These are phyloP conservation scores for Cylindrodendrum hubeiense DNA, from an alignment of 2,329 filamentous ascomycete genomes.

Conservation along the genomic window DNA sequence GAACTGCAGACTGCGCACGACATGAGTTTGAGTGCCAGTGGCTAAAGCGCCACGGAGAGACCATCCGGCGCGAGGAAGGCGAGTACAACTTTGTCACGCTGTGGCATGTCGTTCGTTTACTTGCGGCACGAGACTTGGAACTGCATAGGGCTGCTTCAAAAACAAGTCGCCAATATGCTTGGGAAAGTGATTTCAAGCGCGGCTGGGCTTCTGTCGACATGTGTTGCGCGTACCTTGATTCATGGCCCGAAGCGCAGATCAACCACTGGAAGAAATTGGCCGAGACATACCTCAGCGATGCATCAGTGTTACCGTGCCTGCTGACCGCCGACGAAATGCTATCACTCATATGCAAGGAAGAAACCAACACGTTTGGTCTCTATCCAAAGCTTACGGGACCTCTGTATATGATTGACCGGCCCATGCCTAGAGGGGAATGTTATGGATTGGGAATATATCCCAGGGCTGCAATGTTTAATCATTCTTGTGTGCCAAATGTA, in stretches of 20 bases:
- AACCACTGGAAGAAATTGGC: conserved; percentile 43
- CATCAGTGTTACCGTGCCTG: conserved; percentile 27
- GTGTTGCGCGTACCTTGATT: conserved; percentile 46
- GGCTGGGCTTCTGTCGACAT: conserved; percentile 42
- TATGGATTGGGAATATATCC: conserved; percentile 45
- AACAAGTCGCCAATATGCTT: conserved; percentile 2
- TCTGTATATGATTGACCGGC: conserved; percentile 22
- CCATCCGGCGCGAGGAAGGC: conserved; percentile 32
- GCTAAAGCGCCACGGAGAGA: conserved; percentile 35
- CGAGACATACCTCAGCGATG: conserved; percentile 38
- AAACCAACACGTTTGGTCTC: conserved; percentile 47
- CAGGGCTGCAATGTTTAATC: conserved; percentile 46
- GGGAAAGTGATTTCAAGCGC: conserved; percentile 37
- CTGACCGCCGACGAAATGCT: conserved; percentile 37
- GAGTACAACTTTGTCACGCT: conserved; percentile 45
- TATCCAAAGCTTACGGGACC: conserved; percentile 42
- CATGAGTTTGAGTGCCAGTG: conserved; percentile 45
- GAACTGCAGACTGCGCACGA: conserved; percentile 31
- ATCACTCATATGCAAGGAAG: conserved; percentile 44
- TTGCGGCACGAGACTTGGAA: conserved; percentile 42
- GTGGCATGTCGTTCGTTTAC: conserved; percentile 45
- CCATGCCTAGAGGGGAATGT: conserved; percentile 35
- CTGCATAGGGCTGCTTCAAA: conserved; percentile 3
- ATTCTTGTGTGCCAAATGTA: conserved; percentile 47
- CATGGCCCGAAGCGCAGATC: conserved; percentile 43